Evolutionary conservation across 805 yeast genomes (phyloP).

Genomic region (Metschnikowia henanensis): DNA sequence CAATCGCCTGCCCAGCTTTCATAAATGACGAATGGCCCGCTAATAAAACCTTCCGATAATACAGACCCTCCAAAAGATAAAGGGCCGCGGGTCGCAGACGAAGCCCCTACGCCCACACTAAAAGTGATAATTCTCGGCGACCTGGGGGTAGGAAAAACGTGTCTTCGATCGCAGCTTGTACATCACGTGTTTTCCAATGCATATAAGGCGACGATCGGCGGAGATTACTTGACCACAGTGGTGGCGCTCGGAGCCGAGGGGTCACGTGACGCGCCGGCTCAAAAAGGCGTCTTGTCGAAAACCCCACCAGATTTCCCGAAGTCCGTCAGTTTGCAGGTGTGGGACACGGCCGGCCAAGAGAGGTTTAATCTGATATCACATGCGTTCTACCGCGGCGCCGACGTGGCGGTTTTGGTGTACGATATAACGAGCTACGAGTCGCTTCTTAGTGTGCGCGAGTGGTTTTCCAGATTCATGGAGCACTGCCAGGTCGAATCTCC

Average conservation of each 20-base stretch:
- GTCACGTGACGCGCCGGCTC: conserved; percentile 3
- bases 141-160: conserved; percentile 61
- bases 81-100: not conserved
- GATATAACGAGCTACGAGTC: conserved; percentile 54
- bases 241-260: conserved; percentile 17
- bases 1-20: too few species aligned
- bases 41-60: not conserved
- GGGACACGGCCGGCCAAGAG: conserved; percentile 52
- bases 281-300: not conserved
- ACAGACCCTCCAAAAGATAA: not conserved
- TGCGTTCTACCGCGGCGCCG: conserved; percentile 60
- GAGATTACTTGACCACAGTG: conserved; percentile 52
- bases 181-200: conserved; percentile 56
- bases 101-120: conserved; percentile 21
- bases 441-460: conserved; percentile 44
- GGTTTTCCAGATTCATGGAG: conserved; percentile 50
- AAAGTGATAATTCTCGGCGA: conserved; percentile 60
- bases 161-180: conserved; percentile 53
- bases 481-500: conserved; percentile 50
- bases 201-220: conserved; percentile 60
- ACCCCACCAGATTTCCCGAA: not conserved
- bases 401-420: conserved; percentile 52
- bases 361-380: conserved; percentile 49
- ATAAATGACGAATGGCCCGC: not conserved
- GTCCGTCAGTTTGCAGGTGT: conserved; percentile 50